Conservation (phyloP, 805 yeast species). For the Sporopachydermia lactativora region DNA sequence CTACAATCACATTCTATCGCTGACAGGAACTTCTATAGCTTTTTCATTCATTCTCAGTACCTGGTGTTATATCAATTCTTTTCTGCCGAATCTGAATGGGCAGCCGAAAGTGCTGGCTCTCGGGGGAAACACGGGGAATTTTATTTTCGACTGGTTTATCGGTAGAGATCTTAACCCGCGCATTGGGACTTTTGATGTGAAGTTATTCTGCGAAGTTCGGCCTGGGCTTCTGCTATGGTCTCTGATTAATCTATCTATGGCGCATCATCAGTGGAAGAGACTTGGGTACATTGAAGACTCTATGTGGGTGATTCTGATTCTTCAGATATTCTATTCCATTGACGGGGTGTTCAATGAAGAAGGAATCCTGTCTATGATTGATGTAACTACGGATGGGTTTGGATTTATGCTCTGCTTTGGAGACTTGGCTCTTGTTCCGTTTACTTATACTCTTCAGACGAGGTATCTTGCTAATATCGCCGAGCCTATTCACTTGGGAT, state of each 20-base stretch:
- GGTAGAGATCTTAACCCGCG: slow-evolving; percentile 95
- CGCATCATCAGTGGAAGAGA: slow-evolving; percentile 63
- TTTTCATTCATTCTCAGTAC: slow-evolving; percentile 52
- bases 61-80: slow-evolving; percentile 56
- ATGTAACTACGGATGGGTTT: slow-evolving; percentile 90
- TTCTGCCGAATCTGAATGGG: slow-evolving; percentile 38
- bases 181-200: slow-evolving; percentile 72
- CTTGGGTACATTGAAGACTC: slow-evolving; percentile 56
- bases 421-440: slow-evolving; percentile 85
- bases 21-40: slow-evolving; percentile 46
- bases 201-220: slow-evolving; percentile 82
- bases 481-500: slow-evolving; percentile 43
- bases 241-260: slow-evolving; percentile 58
- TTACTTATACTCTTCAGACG: slow-evolving; percentile 77
- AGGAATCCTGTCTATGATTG: slow-evolving; percentile 89
- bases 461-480: slow-evolving; percentile 51
- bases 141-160: slow-evolving; percentile 85
- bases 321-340: slow-evolving; percentile 73
- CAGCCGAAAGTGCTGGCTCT: slow-evolving; percentile 62
- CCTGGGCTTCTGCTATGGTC: slow-evolving; percentile 91
- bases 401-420: slow-evolving; percentile 96
- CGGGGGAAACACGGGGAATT: slow-evolving; percentile 75
- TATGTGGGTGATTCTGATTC: slow-evolving; percentile 44
- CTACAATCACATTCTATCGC: slow-evolving; percentile 50
- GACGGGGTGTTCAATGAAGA: slow-evolving; percentile 90